Percentiles rank a stretch among this genome's conserved stretches.
These are phyloP conservation scores for Fusarium xylarioides DNA, from an alignment of 2,329 filamentous ascomycete species.

Conservation along the genomic window DNA sequence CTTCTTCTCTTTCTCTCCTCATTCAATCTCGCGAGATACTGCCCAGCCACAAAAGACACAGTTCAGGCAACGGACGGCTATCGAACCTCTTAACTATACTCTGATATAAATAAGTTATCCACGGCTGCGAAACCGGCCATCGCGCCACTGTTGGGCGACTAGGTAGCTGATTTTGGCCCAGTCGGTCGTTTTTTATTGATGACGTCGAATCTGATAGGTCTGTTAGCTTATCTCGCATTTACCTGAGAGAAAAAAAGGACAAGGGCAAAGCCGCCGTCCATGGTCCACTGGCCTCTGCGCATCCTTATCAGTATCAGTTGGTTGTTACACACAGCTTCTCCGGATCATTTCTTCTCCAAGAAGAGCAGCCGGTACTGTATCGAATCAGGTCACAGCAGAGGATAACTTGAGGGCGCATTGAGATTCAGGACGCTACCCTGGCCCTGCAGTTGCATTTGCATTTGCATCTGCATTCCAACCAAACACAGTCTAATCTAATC, in stretches of 20 bases:
- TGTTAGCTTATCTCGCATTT: conserved; percentile 64
- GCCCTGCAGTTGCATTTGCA: conserved; percentile 3
- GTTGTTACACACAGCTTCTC: conserved; percentile 9
- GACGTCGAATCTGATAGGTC: conserved; percentile 62
- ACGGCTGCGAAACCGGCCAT: conserved; percentile 14
- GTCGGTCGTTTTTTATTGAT: conserved; percentile 48
- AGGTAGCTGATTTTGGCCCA: conserved; percentile 23
- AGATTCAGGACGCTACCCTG: conserved; percentile 12
- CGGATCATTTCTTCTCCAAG: conserved; percentile 21
- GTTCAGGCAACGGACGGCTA: not conserved
- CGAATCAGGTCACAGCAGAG: conserved; percentile 26
- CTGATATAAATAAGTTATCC: conserved; percentile 8
- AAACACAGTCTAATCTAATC: conserved; percentile 32
- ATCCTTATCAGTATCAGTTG: conserved; percentile 7
- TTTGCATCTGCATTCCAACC: conserved; percentile 18
- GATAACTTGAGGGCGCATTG: conserved; percentile 7
- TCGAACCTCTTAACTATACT: not conserved
- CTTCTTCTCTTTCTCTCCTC: conserved; percentile 9
- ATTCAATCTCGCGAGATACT: not conserved
- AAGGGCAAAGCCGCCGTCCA: not conserved
- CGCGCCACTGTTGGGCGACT: conserved; percentile 29
- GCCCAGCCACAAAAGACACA: conserved; percentile 7
- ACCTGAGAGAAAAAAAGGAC: conserved; percentile 51
- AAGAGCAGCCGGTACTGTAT: conserved; percentile 1
- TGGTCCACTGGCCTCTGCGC: not conserved